Conservation (phyloP, 1,284 basidiomycete species). For the Meira nashicola region DNA sequence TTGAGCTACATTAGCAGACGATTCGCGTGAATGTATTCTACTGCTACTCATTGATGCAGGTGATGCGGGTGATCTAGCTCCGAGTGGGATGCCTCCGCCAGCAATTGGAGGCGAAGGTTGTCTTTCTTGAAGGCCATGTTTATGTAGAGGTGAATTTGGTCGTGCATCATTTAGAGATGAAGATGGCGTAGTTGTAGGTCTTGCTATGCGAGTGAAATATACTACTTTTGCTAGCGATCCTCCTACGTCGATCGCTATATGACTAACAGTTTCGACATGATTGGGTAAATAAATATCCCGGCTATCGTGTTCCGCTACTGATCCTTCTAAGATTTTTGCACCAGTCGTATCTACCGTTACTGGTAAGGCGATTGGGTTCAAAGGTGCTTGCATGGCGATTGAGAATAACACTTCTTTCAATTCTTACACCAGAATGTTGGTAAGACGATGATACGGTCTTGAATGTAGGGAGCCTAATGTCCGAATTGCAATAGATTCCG, state of each 20-base stretch:
- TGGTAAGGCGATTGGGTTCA: slow-evolving; percentile 12
- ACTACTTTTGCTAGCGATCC: slow-evolving; percentile 97
- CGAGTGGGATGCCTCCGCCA: too few relatives aligned
- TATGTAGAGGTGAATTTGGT: neutral
- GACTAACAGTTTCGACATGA: slow-evolving; percentile 48
- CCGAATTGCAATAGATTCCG: too few relatives aligned
- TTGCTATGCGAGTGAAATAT: slow-evolving; percentile 67
- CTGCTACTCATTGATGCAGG: slow-evolving; percentile 16
- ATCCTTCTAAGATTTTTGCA: slow-evolving; percentile 41
- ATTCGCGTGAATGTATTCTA: slow-evolving; percentile 28
- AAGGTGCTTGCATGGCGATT: slow-evolving; percentile 2
- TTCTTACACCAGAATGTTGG: too few relatives aligned
- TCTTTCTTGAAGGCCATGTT: too few relatives aligned
- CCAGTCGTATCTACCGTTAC: slow-evolving; percentile 25
- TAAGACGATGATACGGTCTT: too few relatives aligned
- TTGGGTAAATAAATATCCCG: slow-evolving; percentile 52
- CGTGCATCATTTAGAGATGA: neutral
- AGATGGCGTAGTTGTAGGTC: neutral
- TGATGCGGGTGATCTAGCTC: too few relatives aligned
- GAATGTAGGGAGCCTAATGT: too few relatives aligned
- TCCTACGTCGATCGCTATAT: slow-evolving; percentile 58
- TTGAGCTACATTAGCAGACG: slow-evolving; percentile 15
- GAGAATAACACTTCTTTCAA: too few relatives aligned
- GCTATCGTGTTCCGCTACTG: slow-evolving; percentile 35
- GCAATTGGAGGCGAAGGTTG: too few relatives aligned